Conservation (phyloP, 2,329 filamentous ascomycete genomes). For the Parafenestella ontariensis region DNA sequence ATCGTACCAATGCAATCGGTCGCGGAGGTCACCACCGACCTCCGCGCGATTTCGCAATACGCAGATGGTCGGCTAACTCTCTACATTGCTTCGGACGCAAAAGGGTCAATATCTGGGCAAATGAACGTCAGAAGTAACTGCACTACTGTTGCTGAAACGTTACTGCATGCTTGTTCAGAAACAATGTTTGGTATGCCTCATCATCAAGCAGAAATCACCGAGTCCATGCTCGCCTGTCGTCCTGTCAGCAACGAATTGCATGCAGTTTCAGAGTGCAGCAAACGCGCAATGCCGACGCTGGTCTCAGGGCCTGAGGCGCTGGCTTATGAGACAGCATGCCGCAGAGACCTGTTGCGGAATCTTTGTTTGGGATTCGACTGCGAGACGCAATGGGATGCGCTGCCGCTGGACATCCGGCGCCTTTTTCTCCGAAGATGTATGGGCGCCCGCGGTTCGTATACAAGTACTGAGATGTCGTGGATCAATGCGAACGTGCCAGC, state of each 20-base stretch:
- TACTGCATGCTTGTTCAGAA: constrained; percentile 44
- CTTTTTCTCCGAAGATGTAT: constrained; percentile 56
- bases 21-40: constrained; percentile 40
- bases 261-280: constrained; percentile 42
- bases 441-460: constrained; percentile 52
- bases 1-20: constrained; percentile 45
- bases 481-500: constrained; percentile 53
- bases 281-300: constrained; percentile 42
- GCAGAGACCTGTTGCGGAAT: constrained; percentile 56
- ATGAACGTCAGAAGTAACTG: constrained; percentile 46
- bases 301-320: constrained; percentile 19
- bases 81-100: constrained; percentile 42
- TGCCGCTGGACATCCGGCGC: constrained; percentile 56
- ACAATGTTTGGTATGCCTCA: constrained; percentile 44
- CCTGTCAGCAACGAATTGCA: constrained; percentile 24
- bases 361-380: constrained; percentile 59
- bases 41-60: constrained; percentile 46
- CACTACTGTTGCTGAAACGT: constrained; percentile 42
- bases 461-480: constrained; percentile 53
- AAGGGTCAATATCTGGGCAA: constrained; percentile 24
- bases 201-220: constrained; percentile 41
- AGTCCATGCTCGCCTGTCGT: constrained; percentile 41
- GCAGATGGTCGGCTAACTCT: constrained; percentile 38
- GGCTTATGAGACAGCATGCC: constrained; percentile 37
- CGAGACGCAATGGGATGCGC: constrained; percentile 60